Evolutionary conservation across 768 basidiomycete species (phyloP).

Genomic region (Leccinum boreale): DNA sequence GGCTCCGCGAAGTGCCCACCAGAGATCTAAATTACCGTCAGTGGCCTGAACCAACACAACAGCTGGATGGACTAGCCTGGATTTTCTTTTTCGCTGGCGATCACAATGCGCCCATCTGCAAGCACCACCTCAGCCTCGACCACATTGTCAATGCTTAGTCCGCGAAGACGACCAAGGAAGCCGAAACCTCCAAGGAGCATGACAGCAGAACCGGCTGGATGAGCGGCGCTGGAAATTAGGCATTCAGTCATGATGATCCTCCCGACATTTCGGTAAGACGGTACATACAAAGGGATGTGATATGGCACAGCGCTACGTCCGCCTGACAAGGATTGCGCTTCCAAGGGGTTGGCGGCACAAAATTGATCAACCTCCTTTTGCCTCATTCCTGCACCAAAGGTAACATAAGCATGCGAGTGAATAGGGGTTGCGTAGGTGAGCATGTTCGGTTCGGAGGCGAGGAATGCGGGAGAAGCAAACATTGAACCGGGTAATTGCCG

Average conservation of each 20-base stretch:
- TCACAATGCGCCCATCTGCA: constrained; percentile 83
- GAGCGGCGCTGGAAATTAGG: constrained; percentile 55
- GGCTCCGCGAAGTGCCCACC: constrained; percentile 85
- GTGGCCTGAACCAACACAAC: neutral
- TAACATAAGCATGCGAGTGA: constrained; percentile 73
- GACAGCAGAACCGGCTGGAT: constrained; percentile 75
- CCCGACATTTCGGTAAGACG: constrained; percentile 3
- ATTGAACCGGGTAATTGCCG: constrained; percentile 29
- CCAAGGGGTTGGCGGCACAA: constrained; percentile 65
- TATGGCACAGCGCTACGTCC: constrained; percentile 62
- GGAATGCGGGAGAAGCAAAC: constrained; percentile 34
- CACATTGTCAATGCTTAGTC: constrained; percentile 85
- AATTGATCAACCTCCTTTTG: constrained; percentile 83
- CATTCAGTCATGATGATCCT: neutral
- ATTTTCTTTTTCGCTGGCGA: constrained; percentile 68
- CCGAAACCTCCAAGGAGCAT: constrained; percentile 90
- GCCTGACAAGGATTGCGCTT: constrained; percentile 51
- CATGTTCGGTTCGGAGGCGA: constrained; percentile 36
- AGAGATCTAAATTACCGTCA: constrained; percentile 54
- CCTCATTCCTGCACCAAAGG: constrained; percentile 81
- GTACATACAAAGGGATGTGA: constrained; percentile 71
- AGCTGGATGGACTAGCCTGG: constrained; percentile 46
- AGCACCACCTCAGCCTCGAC: constrained; percentile 92
- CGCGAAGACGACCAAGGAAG: constrained; percentile 77
- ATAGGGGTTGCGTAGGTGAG: constrained; percentile 55